These are phyloP conservation scores for Bacterosira constricta DNA, from an alignment of 108 stramenopile genomes.

Conservation along the genomic window DNA sequence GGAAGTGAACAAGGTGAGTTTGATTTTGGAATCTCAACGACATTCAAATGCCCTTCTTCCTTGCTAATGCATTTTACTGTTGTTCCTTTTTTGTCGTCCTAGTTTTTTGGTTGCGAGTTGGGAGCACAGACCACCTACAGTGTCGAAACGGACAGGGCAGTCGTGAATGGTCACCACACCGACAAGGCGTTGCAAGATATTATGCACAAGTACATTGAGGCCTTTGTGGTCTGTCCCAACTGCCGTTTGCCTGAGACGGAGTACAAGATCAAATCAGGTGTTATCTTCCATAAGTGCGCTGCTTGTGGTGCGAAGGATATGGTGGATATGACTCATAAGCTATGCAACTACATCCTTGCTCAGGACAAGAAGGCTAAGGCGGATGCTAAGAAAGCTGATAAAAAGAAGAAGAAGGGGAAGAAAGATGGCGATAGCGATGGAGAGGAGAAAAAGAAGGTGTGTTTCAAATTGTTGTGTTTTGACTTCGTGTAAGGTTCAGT, in stretches of 20 bases:
- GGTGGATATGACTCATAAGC: slow-evolving; percentile 98
- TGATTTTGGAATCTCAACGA: not conserved
- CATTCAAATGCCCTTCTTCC: not conserved
- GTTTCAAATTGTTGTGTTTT: not conserved
- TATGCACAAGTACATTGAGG: slow-evolving; percentile 93
- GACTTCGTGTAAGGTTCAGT: not conserved
- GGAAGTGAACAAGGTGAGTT: slow-evolving; percentile 84
- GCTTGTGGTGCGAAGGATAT: slow-evolving; percentile 98
- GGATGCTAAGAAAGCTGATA: slow-evolving; percentile 66
- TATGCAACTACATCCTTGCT: slow-evolving; percentile 88
- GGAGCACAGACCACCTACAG: slow-evolving; percentile 97
- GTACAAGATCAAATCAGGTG: slow-evolving; percentile 95
- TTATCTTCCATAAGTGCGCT: slow-evolving; percentile 93
- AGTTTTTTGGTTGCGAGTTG: slow-evolving; percentile 97
- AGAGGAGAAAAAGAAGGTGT: slow-evolving; percentile 78
- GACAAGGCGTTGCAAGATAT: slow-evolving; percentile 87
- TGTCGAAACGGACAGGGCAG: slow-evolving; percentile 91
- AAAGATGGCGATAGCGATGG: slow-evolving; percentile 48
- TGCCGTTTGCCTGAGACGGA: slow-evolving; percentile 97
- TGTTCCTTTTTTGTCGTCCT: not conserved
- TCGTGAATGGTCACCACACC: slow-evolving; percentile 98
- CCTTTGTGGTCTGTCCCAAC: slow-evolving; percentile 97
- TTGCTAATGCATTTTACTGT: not conserved
- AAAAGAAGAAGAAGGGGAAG: slow-evolving; percentile 55
- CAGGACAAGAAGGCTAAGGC: slow-evolving; percentile 91